A percentile compares a stretch with the other conserved stretches of the same genome.
phyloP scores from a whole-genome alignment of 148 eudicot species.

The Rhododendron griersonianum region DNA sequence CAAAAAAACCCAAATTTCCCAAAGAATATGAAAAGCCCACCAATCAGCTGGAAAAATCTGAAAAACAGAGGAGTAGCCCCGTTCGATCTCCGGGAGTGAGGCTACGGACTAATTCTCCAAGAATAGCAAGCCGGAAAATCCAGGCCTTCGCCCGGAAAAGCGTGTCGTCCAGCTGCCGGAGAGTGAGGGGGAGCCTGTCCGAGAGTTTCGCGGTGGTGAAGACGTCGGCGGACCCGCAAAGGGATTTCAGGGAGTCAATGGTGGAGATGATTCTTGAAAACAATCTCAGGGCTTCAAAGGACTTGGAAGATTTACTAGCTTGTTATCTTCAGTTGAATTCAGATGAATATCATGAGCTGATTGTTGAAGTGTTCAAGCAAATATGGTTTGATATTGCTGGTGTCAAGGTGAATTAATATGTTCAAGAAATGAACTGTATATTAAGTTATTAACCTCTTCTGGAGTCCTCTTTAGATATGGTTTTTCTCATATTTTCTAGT shows the following conservation, averaged over 20 bases:
- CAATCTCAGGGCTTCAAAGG: conserved; percentile 55
- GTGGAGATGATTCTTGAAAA: conserved; percentile 88
- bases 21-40: background rate
- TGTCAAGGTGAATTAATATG: conserved; percentile 7
- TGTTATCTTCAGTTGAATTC: conserved; percentile 73
- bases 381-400: conserved; percentile 71
- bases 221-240: conserved; percentile 59
- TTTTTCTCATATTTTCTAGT: background rate
- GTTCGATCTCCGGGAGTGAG: conserved; percentile 36
- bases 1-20: conserved; percentile 17
- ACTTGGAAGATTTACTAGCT: conserved; percentile 82
- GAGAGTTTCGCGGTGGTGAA: conserved; percentile 86
- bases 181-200: conserved; percentile 33
- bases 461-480: background rate
- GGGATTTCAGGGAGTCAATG: conserved; percentile 85
- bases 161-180: conserved; percentile 5
- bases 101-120: conserved; percentile 59
- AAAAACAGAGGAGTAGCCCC: conserved; percentile 18
- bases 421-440: background rate
- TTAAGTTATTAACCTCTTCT: background rate
- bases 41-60: background rate
- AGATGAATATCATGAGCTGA: conserved; percentile 75
- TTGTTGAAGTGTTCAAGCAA: conserved; percentile 75
- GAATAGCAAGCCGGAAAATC: conserved; percentile 36
- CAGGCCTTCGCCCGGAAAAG: conserved; percentile 37